These are phyloP conservation scores for Xanthoconium purpureum DNA, from an alignment of 768 basidiomycete genomes.

Conservation along the genomic window DNA sequence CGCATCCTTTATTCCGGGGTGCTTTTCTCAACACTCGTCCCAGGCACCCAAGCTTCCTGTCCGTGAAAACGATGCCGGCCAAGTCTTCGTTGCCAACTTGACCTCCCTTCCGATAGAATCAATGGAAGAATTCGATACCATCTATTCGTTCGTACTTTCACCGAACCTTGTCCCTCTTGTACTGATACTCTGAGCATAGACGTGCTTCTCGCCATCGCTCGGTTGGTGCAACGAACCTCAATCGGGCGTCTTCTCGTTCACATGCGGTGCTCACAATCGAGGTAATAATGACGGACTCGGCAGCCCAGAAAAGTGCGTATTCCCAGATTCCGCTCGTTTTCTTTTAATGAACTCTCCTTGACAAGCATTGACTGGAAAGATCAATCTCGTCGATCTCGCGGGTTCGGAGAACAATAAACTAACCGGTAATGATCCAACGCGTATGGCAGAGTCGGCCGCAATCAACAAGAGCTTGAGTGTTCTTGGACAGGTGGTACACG, in stretches of 20 bases:
- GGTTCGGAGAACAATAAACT: slow-evolving; percentile 92
- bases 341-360: background rate
- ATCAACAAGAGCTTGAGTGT: slow-evolving; percentile 90
- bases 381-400: slow-evolving; percentile 86
- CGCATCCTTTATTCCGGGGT: background rate
- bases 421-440: slow-evolving; percentile 82
- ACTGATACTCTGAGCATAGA: slow-evolving; percentile 35
- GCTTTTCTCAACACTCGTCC: background rate
- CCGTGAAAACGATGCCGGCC: slow-evolving; percentile 48
- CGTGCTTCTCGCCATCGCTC: slow-evolving; percentile 75
- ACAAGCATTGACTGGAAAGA: slow-evolving; percentile 67
- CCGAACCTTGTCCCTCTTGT: background rate
- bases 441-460: slow-evolving; percentile 84
- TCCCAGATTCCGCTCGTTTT: background rate
- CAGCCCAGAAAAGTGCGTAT: slow-evolving; percentile 50
- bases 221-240: slow-evolving; percentile 82
- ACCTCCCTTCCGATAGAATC: slow-evolving; percentile 37
- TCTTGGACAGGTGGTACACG: slow-evolving; percentile 84
- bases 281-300: slow-evolving; percentile 54
- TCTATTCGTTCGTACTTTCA: slow-evolving; percentile 42
- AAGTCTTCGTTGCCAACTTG: slow-evolving; percentile 56
- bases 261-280: slow-evolving; percentile 83
- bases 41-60: slow-evolving; percentile 55
- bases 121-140: slow-evolving; percentile 43
- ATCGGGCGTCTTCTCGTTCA: slow-evolving; percentile 80